phyloP scores from a whole-genome alignment of 768 basidiomycete genomes.

The Russula virescens region DNA sequence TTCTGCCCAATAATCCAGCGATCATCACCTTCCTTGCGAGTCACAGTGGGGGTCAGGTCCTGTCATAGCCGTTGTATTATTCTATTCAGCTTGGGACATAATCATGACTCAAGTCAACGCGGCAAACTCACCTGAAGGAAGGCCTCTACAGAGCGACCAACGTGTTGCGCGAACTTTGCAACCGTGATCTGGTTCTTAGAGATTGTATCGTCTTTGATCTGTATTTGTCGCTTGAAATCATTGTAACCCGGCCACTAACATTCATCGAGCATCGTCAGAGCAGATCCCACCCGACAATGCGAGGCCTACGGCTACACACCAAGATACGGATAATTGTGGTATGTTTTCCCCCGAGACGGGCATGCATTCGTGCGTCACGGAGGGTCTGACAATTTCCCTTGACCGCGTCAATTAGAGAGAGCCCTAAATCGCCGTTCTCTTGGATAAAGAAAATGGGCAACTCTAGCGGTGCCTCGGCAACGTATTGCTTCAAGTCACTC shows the following conservation, averaged over 20 bases:
- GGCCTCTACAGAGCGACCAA: too few species aligned
- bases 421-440: background rate
- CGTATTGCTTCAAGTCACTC: slow-evolving; percentile 9
- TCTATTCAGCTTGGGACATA: background rate
- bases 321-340: slow-evolving; percentile 14
- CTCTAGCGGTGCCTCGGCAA: slow-evolving; percentile 6
- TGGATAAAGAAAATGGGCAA: slow-evolving; percentile 18
- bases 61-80: background rate
- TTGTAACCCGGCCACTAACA: too few species aligned
- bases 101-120: background rate
- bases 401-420: too few species aligned
- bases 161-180: too few species aligned
- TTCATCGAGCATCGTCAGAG: too few species aligned
- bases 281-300: too few species aligned
- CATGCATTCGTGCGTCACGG: background rate
- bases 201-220: too few species aligned
- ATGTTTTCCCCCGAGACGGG: slow-evolving; percentile 6
- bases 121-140: too few species aligned
- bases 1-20: slow-evolving; percentile 9
- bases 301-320: too few species aligned
- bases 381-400: too few species aligned
- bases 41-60: background rate
- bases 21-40: background rate
- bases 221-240: too few species aligned
- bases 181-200: too few species aligned